Percentiles rank a stretch among this genome's conserved stretches.
These are phyloP conservation scores for Corchorus olitorius DNA, from an alignment of 345 rosid genomes.

Conservation along the genomic window DNA sequence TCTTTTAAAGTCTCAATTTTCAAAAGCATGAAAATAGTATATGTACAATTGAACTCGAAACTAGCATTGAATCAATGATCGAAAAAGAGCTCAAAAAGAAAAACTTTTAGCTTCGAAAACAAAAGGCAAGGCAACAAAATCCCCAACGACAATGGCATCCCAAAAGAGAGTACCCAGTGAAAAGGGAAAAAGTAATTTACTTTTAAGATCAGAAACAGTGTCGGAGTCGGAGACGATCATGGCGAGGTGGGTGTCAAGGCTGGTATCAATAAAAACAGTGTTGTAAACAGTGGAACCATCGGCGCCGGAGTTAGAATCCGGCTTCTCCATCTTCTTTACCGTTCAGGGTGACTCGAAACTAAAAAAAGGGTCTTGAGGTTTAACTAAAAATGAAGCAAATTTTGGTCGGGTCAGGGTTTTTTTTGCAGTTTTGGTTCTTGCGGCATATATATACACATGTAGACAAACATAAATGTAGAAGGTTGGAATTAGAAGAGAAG, in stretches of 20 bases:
- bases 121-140: not conserved
- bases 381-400: not conserved
- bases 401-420: not conserved
- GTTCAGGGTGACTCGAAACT: not conserved
- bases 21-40: not conserved
- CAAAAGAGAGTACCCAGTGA: not conserved
- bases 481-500: too few species aligned
- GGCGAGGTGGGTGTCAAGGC: conserved; percentile 58
- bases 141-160: not conserved
- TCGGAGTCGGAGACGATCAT: conserved; percentile 47
- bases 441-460: too few species aligned
- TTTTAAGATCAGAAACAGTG: conserved; percentile 60
- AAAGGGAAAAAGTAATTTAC: conserved; percentile 24
- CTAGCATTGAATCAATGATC: not conserved
- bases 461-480: too few species aligned
- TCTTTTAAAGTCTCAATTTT: not conserved
- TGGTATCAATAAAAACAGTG: conserved; percentile 59
- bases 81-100: not conserved
- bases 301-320: conserved; percentile 25
- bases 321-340: conserved; percentile 27
- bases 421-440: too few species aligned
- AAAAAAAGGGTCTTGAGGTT: not conserved
- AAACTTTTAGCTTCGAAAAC: not conserved
- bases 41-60: not conserved
- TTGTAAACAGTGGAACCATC: conserved; percentile 15